phyloP scores from a whole-genome alignment of 805 yeast species.

The Jamesozyma spencerorum region DNA sequence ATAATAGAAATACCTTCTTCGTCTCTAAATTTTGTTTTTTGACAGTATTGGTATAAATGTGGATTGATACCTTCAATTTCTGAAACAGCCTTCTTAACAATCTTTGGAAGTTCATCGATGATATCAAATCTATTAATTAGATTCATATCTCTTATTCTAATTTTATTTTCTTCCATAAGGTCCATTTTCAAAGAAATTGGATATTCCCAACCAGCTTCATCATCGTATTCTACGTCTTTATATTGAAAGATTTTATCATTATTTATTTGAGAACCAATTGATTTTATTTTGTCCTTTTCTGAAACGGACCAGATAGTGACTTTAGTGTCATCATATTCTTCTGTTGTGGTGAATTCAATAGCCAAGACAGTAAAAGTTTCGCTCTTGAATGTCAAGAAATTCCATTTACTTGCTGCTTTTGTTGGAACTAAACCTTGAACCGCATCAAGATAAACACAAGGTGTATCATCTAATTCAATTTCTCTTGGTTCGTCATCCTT shows the following conservation, averaged over 20 bases:
- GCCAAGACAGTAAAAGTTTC: slow-evolving; percentile 53
- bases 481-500: slow-evolving; percentile 4
- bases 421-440: slow-evolving; percentile 88
- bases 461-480: slow-evolving; percentile 27
- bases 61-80: slow-evolving; percentile 82
- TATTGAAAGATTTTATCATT: slow-evolving; percentile 37
- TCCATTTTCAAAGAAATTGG: slow-evolving; percentile 40
- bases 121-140: slow-evolving; percentile 78
- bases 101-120: slow-evolving; percentile 77
- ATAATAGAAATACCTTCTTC: slow-evolving; percentile 62
- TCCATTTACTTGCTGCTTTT: slow-evolving; percentile 86
- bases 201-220: slow-evolving; percentile 67
- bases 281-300: slow-evolving; percentile 44
- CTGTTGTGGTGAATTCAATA: slow-evolving; percentile 83
- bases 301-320: slow-evolving; percentile 34
- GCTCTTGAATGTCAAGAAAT: slow-evolving; percentile 72
- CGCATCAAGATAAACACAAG: slow-evolving; percentile 72
- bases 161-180: slow-evolving; percentile 25
- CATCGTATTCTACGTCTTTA: slow-evolving; percentile 36
- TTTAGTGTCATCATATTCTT: slow-evolving; percentile 45
- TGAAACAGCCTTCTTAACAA: slow-evolving; percentile 67
- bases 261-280: slow-evolving; percentile 42
- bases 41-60: slow-evolving; percentile 72
- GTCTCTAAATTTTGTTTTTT: slow-evolving; percentile 41
- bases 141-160: slow-evolving; percentile 40